A percentile compares a stretch with the other conserved stretches of the same genome.
phyloP scores from a whole-genome alignment of 1,284 basidiomycete genomes.

The Rhodotorula sp. region DNA sequence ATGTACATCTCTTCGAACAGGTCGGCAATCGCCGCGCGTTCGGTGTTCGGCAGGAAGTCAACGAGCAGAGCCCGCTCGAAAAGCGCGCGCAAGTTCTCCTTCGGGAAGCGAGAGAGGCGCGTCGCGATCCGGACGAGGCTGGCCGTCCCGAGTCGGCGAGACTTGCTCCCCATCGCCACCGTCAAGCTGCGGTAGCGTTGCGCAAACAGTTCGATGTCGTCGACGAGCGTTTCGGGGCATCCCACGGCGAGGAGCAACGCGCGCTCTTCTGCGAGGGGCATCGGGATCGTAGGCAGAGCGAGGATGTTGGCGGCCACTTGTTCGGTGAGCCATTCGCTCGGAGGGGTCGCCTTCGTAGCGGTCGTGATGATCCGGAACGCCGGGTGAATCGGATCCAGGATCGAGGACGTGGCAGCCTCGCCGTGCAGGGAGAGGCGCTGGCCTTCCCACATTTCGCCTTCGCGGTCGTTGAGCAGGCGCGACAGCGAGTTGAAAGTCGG shows the following conservation, averaged over 20 bases:
- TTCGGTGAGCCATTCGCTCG: slow-evolving; percentile 49
- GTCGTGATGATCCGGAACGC: slow-evolving; percentile 49
- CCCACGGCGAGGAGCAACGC: slow-evolving; percentile 29
- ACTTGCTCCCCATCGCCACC: slow-evolving; percentile 43
- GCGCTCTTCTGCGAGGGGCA: slow-evolving; percentile 48
- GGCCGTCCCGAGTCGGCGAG: slow-evolving; percentile 48
- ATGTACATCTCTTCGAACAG: slow-evolving; percentile 45
- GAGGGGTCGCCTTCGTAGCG: slow-evolving; percentile 38
- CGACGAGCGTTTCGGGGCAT: slow-evolving; percentile 22
- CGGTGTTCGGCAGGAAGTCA: slow-evolving; percentile 49
- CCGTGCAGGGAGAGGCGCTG: slow-evolving; percentile 18
- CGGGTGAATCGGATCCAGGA: slow-evolving; percentile 38
- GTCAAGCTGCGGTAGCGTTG: slow-evolving; percentile 43
- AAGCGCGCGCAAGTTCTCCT: slow-evolving; percentile 42
- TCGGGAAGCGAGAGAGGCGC: slow-evolving; percentile 45
- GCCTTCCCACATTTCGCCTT: slow-evolving; percentile 36
- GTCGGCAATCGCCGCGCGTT: slow-evolving; percentile 44
- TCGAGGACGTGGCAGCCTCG: neutral
- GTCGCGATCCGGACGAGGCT: slow-evolving; percentile 48
- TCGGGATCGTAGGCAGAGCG: slow-evolving; percentile 47
- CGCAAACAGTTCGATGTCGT: slow-evolving; percentile 42
- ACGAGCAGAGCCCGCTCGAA: slow-evolving; percentile 46
- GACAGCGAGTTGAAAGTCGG: slow-evolving; percentile 46
- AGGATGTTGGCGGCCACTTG: slow-evolving; percentile 47
- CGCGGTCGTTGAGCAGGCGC: slow-evolving; percentile 29